Base-by-base conservation (phyloP, 1,139 yeast genomes). In the Hyphopichia fennica region DNA sequence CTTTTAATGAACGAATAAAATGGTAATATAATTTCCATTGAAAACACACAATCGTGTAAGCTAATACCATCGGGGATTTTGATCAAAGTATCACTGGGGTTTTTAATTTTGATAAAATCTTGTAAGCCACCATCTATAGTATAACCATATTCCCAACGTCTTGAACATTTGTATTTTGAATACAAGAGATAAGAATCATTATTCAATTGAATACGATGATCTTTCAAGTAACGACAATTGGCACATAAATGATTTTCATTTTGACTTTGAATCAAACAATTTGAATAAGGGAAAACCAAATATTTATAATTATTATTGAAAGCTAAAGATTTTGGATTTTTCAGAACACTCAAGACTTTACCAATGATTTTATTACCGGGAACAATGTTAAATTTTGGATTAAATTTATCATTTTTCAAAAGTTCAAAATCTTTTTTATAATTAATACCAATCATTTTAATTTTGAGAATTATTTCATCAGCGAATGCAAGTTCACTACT, bases 101-200 rank as follows among this genome's bases (percentile, higher is more conserved):
- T 48, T 11, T 52, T 48, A 7, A 71, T 57, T 36, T 60, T 60
- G 15, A 72, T 45, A 44, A 51, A 65, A 39, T 69, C 75, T 45
- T 71, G 76, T 19, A 72, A 50, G 1, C 77, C 77, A 3, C 77
- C 77, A 41, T 70, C 68, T 7, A 71, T 41, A 37, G 65, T 65
- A 8, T 47, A 45, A 1, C 77, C 77, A 48, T 67, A 65, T n/a
- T 58, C 60, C 45, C 62, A 55, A 32, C 51, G 47, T 18, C 50
- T 48, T 7, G 51, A 36, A 45, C 77, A 70, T 1, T 56, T 53
- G 37, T 44, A 45, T 3, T 44, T 43, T 23, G 41, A 34, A 34
- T 55, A 53, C 10, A 42, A 23, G 8, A 42, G 44, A 39, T 52
- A 52, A 3, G 47, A 40, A 14, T 41, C 36, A 23, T 44, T 34